phyloP scores from a whole-genome alignment of 208 protist species.

The Naegleria gruberi region DNA sequence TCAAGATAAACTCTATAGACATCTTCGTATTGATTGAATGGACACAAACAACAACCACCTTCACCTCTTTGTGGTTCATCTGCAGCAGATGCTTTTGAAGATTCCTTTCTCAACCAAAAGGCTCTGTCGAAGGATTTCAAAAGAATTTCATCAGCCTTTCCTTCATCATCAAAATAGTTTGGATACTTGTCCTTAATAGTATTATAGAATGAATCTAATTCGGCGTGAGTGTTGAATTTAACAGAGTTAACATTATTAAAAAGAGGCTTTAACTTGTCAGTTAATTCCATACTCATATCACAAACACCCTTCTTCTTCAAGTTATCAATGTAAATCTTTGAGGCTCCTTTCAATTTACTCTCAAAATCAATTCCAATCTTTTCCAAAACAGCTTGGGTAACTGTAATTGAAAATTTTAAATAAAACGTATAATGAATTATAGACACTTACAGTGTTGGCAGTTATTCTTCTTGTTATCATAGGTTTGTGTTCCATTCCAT shows the following conservation, averaged over 20 bases:
- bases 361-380: neutral
- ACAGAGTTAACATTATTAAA: neutral
- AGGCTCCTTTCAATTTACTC: neutral
- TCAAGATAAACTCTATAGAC: neutral
- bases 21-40: neutral
- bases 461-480: neutral
- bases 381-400: neutral
- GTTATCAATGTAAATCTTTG: neutral
- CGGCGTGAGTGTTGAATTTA: neutral
- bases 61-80: neutral
- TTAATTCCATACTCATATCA: neutral
- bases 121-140: slow-evolving; percentile 16
- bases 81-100: neutral
- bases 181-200: neutral
- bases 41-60: neutral
- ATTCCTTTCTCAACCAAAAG: neutral
- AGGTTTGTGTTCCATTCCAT: neutral
- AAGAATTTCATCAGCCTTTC: neutral
- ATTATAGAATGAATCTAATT: neutral
- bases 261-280: neutral
- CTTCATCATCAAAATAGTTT: neutral
- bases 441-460: neutral
- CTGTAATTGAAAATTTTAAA: neutral
- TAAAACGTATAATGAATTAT: neutral
- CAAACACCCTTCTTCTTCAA: neutral